These are phyloP conservation scores for Aspergillus homomorphus DNA, from an alignment of 495 filamentous ascomycete genomes.

Conservation along the genomic window DNA sequence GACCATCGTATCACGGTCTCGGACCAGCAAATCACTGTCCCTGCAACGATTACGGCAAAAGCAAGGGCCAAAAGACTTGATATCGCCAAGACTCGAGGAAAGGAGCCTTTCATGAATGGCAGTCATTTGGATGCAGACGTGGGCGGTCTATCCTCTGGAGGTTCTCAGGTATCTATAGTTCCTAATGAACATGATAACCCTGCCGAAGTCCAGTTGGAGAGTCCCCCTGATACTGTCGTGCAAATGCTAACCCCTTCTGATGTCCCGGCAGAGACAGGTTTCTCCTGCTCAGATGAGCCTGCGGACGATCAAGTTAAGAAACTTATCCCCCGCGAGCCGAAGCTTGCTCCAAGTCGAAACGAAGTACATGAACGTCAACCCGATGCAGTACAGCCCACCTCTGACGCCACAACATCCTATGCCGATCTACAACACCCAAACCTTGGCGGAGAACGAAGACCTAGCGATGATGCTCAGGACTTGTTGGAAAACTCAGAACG, in stretches of 20 bases:
- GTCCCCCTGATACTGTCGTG: slow-evolving; percentile 23
- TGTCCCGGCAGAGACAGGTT: background rate
- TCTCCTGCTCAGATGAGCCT: background rate
- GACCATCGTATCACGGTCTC: no score
- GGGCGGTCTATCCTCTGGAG: background rate
- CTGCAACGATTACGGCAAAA: slow-evolving; percentile 20
- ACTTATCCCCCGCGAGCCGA: background rate
- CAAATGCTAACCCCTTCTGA: slow-evolving; percentile 9
- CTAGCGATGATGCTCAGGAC: no score
- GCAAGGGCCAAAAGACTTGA: slow-evolving; percentile 39
- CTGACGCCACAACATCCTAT: no score
- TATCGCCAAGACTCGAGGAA: slow-evolving; percentile 33
- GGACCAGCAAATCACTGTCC: slow-evolving; percentile 27
- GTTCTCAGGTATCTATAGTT: background rate
- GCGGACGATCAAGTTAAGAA: background rate
- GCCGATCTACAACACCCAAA: no score
- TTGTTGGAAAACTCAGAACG: no score
- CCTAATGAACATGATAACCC: slow-evolving; percentile 47
- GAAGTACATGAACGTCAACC: no score
- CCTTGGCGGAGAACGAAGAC: no score
- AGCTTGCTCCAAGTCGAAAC: no score
- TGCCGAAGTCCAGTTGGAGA: slow-evolving; percentile 26
- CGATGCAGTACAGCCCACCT: no score
- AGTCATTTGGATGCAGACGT: slow-evolving; percentile 21
- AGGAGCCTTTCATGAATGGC: slow-evolving; percentile 22